A percentile compares a stretch with the other conserved stretches of the same genome.
phyloP scores from a whole-genome alignment of 2,329 filamentous ascomycete genomes.

The Fusarium tricinctum region DNA sequence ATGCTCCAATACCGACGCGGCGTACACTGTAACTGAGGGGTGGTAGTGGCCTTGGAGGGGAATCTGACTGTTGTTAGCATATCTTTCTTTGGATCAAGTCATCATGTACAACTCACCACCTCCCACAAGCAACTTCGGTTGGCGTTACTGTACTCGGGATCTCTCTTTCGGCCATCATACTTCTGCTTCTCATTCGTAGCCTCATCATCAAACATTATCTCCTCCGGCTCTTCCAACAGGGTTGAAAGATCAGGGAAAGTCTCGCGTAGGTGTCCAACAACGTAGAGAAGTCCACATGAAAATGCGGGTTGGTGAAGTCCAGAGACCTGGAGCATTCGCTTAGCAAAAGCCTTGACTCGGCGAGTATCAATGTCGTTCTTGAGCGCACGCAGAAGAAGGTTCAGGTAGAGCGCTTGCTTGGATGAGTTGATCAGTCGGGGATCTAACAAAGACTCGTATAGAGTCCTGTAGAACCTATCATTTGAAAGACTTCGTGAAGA shows the following conservation, averaged over 20 bases:
- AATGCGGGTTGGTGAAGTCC: constrained; percentile 93
- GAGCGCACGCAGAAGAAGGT: constrained; percentile 87
- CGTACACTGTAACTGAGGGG: constrained; percentile 90
- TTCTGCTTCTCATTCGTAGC: constrained; percentile 55
- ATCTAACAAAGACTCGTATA: constrained; percentile 95
- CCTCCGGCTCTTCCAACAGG: constrained; percentile 85
- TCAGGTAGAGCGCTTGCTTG: constrained; percentile 95
- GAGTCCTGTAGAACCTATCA: constrained; percentile 93
- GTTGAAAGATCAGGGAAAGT: constrained; percentile 85
- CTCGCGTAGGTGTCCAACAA: constrained; percentile 83
- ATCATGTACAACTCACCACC: constrained; percentile 66
- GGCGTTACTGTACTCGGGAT: constrained; percentile 94
- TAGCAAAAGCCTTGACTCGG: constrained; percentile 94
- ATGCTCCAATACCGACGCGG: constrained; percentile 76
- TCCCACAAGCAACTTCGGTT: constrained; percentile 96
- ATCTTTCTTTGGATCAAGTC: not conserved
- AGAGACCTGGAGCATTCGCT: constrained; percentile 89
- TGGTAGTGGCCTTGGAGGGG: constrained; percentile 79
- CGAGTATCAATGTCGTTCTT: constrained; percentile 93
- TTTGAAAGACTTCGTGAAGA: constrained; percentile 82
- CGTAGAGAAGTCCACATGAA: constrained; percentile 90
- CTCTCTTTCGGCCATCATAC: constrained; percentile 92
- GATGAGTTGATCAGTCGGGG: constrained; percentile 89
- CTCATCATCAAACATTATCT: constrained; percentile 73
- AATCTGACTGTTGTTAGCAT: constrained; percentile 51